Base-by-base conservation (phyloP, 163 green algal genomes). In the Scenedesmus sp. region DNA sequence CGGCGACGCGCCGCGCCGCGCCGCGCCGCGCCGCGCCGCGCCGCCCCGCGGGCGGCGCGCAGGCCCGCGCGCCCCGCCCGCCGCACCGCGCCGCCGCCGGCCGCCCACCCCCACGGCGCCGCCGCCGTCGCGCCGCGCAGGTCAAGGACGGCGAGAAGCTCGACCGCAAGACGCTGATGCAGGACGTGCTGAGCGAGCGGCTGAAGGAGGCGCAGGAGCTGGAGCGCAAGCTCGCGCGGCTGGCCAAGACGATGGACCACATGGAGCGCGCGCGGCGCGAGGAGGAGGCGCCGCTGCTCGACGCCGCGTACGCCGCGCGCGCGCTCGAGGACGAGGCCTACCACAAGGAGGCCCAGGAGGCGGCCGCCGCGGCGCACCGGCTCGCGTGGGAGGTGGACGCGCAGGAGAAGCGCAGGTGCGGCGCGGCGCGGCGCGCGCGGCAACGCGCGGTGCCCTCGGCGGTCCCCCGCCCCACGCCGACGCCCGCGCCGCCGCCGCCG, bases 241-340 rank as follows among this genome's bases (percentile, higher is more conserved):
- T 93, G 63, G 89, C 85, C 31, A 90, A 87, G 70, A 88, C 87
- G 51, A 91, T 98, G 92, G 95, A 99, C 88, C 93, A 99, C 82
- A 62, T 98, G 75, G 96, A 98, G 89, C 89, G 96, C 1, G 96
- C 96, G 0, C 83, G 87, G 1, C 87, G 96, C 28, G 94, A 99
- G 89, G 93, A 97, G 83, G 95, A 98, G 88, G 86, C 85, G 13
- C 90, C 92, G 3, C 84, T 95, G 34, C 84, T 98, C 26, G 85
- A 93, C 56, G 75, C 82, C 17, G 85, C 84, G 17, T 91, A 92
- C 74, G 72, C 91, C 54, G 58, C 73, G 44, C 72, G 83, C 33
- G 57, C 86, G 67, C 60, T 48, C 63, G 85, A 90, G 54, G 89
- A 94, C 60, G 62, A 89, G 67, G 58, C 80, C 47, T 44, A 82